These are phyloP conservation scores for Forsythia viridissima DNA, from an alignment of 257 asterid species.

Conservation along the genomic window DNA sequence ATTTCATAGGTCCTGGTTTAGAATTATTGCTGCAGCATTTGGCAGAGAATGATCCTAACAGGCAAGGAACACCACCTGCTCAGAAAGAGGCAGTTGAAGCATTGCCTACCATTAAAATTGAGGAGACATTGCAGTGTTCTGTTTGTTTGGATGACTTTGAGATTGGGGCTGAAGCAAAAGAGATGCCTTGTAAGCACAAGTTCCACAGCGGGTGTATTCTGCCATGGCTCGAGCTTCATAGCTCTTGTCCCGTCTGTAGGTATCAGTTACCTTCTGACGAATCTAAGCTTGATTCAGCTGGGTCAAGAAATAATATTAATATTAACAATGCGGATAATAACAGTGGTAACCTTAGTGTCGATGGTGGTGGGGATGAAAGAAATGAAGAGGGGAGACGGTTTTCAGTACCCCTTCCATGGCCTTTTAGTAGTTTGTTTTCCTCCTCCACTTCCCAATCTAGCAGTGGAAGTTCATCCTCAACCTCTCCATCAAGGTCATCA, in stretches of 20 bases:
- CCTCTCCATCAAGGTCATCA: slow-evolving; percentile 26
- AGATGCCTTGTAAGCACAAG: slow-evolving; percentile 87
- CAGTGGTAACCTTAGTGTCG: not conserved
- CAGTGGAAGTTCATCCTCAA: slow-evolving; percentile 34
- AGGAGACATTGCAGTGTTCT: slow-evolving; percentile 55
- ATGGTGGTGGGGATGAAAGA: slow-evolving; percentile 27
- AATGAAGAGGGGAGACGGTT: slow-evolving; percentile 50
- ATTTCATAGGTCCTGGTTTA: slow-evolving; percentile 72
- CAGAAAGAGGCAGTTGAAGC: slow-evolving; percentile 72
- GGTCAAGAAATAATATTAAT: slow-evolving; percentile 26
- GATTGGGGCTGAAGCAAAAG: slow-evolving; percentile 61
- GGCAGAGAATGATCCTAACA: slow-evolving; percentile 74
- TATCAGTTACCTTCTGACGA: slow-evolving; percentile 76
- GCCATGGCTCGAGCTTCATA: slow-evolving; percentile 90
- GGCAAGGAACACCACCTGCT: slow-evolving; percentile 86
- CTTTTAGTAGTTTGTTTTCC: slow-evolving; percentile 62
- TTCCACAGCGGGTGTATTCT: slow-evolving; percentile 68
- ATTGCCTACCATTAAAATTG: slow-evolving; percentile 49
- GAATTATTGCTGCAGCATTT: slow-evolving; percentile 80
- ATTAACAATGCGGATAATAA: slow-evolving; percentile 11
- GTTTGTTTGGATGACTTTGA: slow-evolving; percentile 87
- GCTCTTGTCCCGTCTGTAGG: slow-evolving; percentile 87
- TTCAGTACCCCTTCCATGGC: slow-evolving; percentile 71
- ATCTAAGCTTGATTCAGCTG: slow-evolving; percentile 45
- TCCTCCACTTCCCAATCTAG: slow-evolving; percentile 41